These are phyloP conservation scores for Lathyrus sativus DNA, from an alignment of 306 rosid genomes.

Conservation along the genomic window DNA sequence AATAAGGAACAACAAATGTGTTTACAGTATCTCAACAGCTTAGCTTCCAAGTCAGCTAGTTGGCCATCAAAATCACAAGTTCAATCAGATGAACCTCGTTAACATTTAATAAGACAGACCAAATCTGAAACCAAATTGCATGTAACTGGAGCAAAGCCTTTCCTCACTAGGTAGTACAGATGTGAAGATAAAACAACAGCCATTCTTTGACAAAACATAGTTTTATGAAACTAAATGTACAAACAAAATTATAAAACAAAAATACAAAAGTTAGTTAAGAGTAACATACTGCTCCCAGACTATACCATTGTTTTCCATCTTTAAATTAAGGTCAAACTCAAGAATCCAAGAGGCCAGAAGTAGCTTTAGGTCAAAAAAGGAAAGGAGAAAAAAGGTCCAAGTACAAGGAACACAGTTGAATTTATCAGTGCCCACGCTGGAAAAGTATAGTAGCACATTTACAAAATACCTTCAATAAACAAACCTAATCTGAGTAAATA, in stretches of 20 bases:
- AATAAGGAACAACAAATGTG: background rate
- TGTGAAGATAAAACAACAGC: background rate
- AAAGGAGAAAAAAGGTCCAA: slow-evolving; percentile 36
- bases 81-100: too few relatives aligned
- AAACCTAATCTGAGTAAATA: slow-evolving; percentile 54
- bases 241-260: background rate
- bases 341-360: slow-evolving; percentile 38
- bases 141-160: slow-evolving; percentile 3
- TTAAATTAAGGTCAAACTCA: slow-evolving; percentile 41
- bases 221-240: slow-evolving; percentile 1
- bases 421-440: slow-evolving; percentile 45
- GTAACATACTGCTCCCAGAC: slow-evolving; percentile 43
- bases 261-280: slow-evolving; percentile 15
- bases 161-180: background rate
- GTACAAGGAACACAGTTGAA: slow-evolving; percentile 50
- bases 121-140: background rate
- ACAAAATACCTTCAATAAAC: slow-evolving; percentile 46
- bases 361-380: slow-evolving; percentile 42
- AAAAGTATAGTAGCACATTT: slow-evolving; percentile 45
- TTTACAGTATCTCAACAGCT: background rate
- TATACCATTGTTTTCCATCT: slow-evolving; percentile 42
- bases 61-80: slow-evolving; percentile 21
- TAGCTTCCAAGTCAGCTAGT: slow-evolving; percentile 22
- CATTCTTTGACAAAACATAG: background rate
- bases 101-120: too few relatives aligned